Evolutionary conservation across 139 green algal species (phyloP).

Genomic region (Coelastrella sp.): DNA sequence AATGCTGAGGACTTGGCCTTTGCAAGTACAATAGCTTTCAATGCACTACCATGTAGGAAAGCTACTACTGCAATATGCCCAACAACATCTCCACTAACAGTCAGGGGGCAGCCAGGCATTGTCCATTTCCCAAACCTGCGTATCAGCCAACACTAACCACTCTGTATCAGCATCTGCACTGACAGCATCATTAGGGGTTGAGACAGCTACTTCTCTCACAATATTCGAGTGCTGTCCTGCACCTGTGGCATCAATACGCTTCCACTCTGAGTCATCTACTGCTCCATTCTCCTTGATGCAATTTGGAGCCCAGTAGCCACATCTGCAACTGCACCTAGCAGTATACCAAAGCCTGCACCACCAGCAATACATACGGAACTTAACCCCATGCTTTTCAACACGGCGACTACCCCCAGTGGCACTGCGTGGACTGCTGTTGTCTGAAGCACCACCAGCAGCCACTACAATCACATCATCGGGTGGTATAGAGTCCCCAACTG

Average conservation of each 20-base stretch:
- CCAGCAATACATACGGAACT: background rate
- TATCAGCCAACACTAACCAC: background rate
- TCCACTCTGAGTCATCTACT: too few species aligned
- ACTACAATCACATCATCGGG: background rate
- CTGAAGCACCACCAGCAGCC: background rate
- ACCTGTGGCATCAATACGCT: background rate
- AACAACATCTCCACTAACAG: too few species aligned
- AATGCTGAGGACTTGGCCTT: too few species aligned
- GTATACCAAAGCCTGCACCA: constrained; percentile 25
- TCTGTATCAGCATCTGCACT: background rate
- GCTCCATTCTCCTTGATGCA: too few species aligned
- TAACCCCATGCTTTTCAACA: background rate
- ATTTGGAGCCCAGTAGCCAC: background rate
- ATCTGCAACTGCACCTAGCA: background rate
- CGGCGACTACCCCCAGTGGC: background rate
- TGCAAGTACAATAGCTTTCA: too few species aligned
- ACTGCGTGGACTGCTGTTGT: background rate
- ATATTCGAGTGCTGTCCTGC: background rate
- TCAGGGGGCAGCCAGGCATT: background rate
- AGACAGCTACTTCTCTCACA: background rate
- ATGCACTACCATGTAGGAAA: too few species aligned
- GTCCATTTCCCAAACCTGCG: constrained; percentile 1
- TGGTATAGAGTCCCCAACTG: too few species aligned
- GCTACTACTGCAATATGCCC: too few species aligned
- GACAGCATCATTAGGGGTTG: background rate